Evolutionary conservation across 192 early-diverging fungal species (phyloP).

Genomic region (Diversispora epigaea): DNA sequence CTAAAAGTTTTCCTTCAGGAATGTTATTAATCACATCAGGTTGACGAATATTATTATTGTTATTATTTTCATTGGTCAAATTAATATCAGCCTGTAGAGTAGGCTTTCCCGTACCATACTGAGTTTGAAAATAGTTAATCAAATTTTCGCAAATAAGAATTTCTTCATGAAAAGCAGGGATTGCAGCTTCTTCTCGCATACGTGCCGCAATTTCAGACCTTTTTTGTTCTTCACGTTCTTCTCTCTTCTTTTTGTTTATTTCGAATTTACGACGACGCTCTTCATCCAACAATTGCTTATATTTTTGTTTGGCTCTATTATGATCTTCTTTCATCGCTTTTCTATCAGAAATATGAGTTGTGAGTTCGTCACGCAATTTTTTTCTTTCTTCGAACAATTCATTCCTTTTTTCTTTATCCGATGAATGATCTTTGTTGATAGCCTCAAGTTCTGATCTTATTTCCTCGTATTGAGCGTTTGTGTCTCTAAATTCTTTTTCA

Average conservation of each 20-base stretch:
- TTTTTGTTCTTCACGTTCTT: conserved; percentile 66
- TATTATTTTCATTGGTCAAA: conserved; percentile 41
- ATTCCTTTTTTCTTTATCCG: conserved; percentile 62
- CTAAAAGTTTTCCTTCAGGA: conserved; percentile 76
- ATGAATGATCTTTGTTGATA: conserved; percentile 61
- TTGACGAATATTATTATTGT: conserved; percentile 49
- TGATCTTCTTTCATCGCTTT: conserved; percentile 68
- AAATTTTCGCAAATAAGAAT: conserved; percentile 81
- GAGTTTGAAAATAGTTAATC: conserved; percentile 67
- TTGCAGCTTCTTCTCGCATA: conserved; percentile 82
- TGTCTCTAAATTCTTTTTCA: conserved; percentile 58
- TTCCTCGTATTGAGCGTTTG: conserved; percentile 66
- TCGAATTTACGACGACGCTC: conserved; percentile 65
- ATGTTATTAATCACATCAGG: conserved; percentile 58
- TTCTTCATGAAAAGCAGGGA: conserved; percentile 85
- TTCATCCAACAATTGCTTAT: conserved; percentile 67
- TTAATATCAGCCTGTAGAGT: conserved; percentile 26
- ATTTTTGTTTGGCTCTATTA: conserved; percentile 73
- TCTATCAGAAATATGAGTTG: conserved; percentile 66
- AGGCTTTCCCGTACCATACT: conserved; percentile 43
- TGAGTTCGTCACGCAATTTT: conserved; percentile 66
- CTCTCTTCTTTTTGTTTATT: conserved; percentile 66
- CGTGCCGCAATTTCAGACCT: conserved; percentile 67
- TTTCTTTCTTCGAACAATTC: conserved; percentile 72
- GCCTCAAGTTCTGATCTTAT: conserved; percentile 73